Conservation (phyloP, 2,329 filamentous ascomycete species). For the Botrytis aclada region DNA sequence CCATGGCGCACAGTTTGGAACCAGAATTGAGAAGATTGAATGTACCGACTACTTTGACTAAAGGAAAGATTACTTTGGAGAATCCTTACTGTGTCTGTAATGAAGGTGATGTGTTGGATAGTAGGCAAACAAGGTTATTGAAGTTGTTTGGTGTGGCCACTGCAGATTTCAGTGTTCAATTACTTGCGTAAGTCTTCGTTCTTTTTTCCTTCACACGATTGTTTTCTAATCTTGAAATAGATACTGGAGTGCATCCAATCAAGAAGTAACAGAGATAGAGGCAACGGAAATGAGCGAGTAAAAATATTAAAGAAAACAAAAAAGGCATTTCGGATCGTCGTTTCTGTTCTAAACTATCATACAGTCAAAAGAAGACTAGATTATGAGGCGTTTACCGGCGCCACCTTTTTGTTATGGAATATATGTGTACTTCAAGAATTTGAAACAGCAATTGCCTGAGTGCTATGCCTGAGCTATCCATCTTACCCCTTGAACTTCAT, state of each 20-base stretch:
- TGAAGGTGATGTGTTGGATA: conserved; percentile 81
- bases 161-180: conserved; percentile 81
- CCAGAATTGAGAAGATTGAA: conserved; percentile 85
- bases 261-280: conserved; percentile 57
- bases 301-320: conserved; percentile 24
- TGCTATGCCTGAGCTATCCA: conserved; percentile 28
- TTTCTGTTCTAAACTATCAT: conserved; percentile 32
- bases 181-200: conserved; percentile 62
- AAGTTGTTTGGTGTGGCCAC: conserved; percentile 91
- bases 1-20: conserved; percentile 83
- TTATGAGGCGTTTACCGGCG: conserved; percentile 37
- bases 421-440: conserved; percentile 25
- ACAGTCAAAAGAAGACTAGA: conserved; percentile 32
- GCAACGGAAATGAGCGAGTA: conserved; percentile 44
- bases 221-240: conserved; percentile 38
- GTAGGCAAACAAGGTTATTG: conserved; percentile 85
- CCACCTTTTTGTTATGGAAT: conserved; percentile 30
- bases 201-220: not conserved
- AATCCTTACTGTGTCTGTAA: conserved; percentile 62
- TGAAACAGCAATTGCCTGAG: conserved; percentile 32
- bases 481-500: conserved; percentile 32
- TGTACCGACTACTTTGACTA: conserved; percentile 83
- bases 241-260: conserved; percentile 60
- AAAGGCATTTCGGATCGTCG: conserved; percentile 18
- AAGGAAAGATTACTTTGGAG: conserved; percentile 77